A percentile compares a stretch with the other conserved stretches of the same genome.
phyloP scores from a whole-genome alignment of 1,139 yeast species.

The Pichia sp. region DNA sequence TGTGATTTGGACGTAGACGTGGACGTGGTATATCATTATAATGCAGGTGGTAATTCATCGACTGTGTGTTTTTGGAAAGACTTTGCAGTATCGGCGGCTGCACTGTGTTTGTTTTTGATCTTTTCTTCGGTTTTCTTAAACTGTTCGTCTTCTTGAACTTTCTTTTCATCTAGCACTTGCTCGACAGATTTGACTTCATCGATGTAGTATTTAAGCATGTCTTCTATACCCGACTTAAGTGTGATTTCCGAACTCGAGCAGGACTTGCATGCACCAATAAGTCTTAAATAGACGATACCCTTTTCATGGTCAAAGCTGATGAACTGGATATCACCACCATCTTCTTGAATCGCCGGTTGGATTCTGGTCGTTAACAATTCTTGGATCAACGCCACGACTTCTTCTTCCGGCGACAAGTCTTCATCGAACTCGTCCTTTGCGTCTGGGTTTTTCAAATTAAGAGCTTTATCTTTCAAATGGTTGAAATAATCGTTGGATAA shows the following conservation, averaged over 20 bases:
- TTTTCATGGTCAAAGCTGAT: constrained; percentile 59
- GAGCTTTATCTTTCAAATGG: constrained; percentile 24
- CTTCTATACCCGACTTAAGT: constrained; percentile 75
- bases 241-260: constrained; percentile 78
- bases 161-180: constrained; percentile 49
- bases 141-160: too few relatives aligned
- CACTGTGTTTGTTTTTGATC: background rate
- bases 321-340: constrained; percentile 82
- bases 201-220: constrained; percentile 77
- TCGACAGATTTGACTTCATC: constrained; percentile 76
- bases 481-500: constrained; percentile 38
- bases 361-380: constrained; percentile 93
- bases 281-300: constrained; percentile 64
- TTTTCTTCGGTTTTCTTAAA: constrained; percentile 1
- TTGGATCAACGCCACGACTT: constrained; percentile 85
- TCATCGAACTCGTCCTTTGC: constrained; percentile 36
- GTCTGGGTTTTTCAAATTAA: constrained; percentile 25
- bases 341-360: constrained; percentile 90
- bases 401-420: constrained; percentile 63
- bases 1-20: background rate
- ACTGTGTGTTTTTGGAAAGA: constrained; percentile 19
- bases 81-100: background rate
- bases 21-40: background rate
- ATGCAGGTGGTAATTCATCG: constrained; percentile 40
- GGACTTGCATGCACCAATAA: constrained; percentile 79